phyloP scores from a whole-genome alignment of 2,329 filamentous ascomycete genomes.

The Fusarium pininemorale region DNA sequence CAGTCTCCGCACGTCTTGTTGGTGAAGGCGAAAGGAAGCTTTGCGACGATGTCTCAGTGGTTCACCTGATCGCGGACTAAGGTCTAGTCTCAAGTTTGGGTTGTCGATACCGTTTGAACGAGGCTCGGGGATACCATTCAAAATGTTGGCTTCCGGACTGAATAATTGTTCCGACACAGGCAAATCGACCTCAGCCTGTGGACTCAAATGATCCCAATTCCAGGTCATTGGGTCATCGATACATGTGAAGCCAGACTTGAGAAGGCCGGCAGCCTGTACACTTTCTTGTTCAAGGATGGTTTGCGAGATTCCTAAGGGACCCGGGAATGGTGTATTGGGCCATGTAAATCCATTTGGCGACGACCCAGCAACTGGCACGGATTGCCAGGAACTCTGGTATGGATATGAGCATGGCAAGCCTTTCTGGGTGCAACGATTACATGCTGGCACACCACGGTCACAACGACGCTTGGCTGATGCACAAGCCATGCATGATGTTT shows the following conservation, averaged over 20 bases:
- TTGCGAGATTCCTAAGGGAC: neutral
- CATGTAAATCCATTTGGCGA: neutral
- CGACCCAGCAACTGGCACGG: neutral
- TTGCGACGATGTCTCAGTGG: neutral
- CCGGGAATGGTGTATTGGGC: neutral
- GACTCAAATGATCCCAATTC: neutral
- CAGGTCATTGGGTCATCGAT: neutral
- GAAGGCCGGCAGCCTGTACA: neutral
- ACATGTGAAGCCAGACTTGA: neutral
- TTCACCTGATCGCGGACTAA: neutral
- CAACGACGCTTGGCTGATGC: conserved; percentile 14
- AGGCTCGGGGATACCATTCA: neutral
- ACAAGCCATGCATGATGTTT: conserved; percentile 10
- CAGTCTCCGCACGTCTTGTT: neutral
- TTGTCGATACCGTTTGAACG: neutral
- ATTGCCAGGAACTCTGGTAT: neutral
- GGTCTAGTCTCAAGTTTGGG: neutral
- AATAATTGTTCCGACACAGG: neutral
- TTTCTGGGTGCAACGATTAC: conserved; percentile 1
- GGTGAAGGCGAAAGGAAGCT: neutral
- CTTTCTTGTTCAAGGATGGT: neutral
- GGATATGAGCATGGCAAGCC: conserved; percentile 2
- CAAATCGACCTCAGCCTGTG: neutral
- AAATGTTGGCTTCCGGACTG: neutral
- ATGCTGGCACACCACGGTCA: conserved; percentile 3